Base-by-base conservation (phyloP, 176 grass and related monocot species). In the Cenchrus americanus region DNA sequence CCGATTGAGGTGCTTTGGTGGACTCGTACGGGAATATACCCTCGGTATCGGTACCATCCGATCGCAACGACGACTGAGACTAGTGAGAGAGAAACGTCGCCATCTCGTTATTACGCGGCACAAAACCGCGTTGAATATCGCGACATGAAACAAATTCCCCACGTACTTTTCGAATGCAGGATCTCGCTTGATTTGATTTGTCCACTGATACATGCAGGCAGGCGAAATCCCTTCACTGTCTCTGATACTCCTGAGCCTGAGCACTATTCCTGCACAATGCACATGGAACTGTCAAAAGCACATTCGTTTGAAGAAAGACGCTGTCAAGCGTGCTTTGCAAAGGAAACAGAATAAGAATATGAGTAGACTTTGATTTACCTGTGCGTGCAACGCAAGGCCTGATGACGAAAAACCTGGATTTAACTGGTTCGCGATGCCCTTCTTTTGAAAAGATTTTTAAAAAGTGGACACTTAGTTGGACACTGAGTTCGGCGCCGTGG, bases 101-200 rank as follows among this genome's bases (percentile, higher is more conserved):
- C 34, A 37, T 23, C 0, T 77, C 63, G 32, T 22, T 27, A 46
- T 22, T 27, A 46, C 24, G 12, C 18, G 64, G 0, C 62, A 44
- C 6, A 44, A 69, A 77, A 77, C 62, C 82, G 73, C 32, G 72
- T 84, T 46, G 62, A 84, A 58, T 47, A 68, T 3, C 3, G 61
- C 21, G 4, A 14, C 6, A 3, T 9, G 19, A 27, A 57, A 30
- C 30, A 23, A 71, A 71, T 69, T 21, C 43, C 17, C 79, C 51
- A 82, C 37, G 13, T 26, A 48, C 59, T 15, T 18, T 14, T 43
- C 8, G 7, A 7, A 44, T 14, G 62, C 26, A 41, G 13, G 12
- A 17, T 49, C n/a, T 51, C 43, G 24, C 34, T 40, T 83, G 54
- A 34, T 62, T 40, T 83, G 54, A 34, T 62, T 40, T 73, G 57